These are phyloP conservation scores for Aphanomyces stellatus DNA, from an alignment of 352 stramenopile genomes.

Conservation along the genomic window DNA sequence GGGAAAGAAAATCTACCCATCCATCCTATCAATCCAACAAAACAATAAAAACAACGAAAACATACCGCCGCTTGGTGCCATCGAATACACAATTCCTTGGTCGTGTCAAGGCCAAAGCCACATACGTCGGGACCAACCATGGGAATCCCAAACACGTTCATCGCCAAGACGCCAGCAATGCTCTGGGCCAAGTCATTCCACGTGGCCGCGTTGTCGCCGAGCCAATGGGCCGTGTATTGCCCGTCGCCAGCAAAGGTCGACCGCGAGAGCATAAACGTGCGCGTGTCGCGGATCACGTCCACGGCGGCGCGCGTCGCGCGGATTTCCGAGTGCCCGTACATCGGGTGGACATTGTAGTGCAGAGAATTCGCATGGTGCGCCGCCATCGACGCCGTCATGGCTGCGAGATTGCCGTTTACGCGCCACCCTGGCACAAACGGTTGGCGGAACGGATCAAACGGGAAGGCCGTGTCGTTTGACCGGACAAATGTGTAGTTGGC, in stretches of 20 bases:
- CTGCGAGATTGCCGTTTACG: constrained; percentile 59
- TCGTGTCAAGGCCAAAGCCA: constrained; percentile 35
- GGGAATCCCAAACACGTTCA: constrained; percentile 69
- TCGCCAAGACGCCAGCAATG: constrained; percentile 60
- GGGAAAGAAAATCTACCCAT: constrained; percentile 39
- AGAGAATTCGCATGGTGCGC: constrained; percentile 53
- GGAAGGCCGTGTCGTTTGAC: constrained; percentile 56
- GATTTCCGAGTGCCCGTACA: constrained; percentile 67
- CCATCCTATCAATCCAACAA: background rate
- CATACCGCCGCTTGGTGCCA: constrained; percentile 67
- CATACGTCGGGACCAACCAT: constrained; percentile 64
- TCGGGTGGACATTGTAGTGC: constrained; percentile 82
- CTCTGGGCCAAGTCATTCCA: constrained; percentile 74
- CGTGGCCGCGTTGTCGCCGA: constrained; percentile 42
- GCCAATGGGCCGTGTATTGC: constrained; percentile 49
- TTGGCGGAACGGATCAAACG: constrained; percentile 75
- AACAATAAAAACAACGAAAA: background rate
- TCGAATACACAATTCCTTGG: constrained; percentile 63
- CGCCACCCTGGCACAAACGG: constrained; percentile 55
- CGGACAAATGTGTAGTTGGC: constrained; percentile 39
- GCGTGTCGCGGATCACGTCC: constrained; percentile 38
- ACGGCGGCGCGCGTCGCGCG: constrained; percentile 42
- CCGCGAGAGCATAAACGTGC: constrained; percentile 55
- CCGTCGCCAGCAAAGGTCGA: constrained; percentile 66
- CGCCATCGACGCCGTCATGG: constrained; percentile 65